Base-by-base conservation (phyloP, 768 basidiomycete species). In the Mycena amicta region DNA sequence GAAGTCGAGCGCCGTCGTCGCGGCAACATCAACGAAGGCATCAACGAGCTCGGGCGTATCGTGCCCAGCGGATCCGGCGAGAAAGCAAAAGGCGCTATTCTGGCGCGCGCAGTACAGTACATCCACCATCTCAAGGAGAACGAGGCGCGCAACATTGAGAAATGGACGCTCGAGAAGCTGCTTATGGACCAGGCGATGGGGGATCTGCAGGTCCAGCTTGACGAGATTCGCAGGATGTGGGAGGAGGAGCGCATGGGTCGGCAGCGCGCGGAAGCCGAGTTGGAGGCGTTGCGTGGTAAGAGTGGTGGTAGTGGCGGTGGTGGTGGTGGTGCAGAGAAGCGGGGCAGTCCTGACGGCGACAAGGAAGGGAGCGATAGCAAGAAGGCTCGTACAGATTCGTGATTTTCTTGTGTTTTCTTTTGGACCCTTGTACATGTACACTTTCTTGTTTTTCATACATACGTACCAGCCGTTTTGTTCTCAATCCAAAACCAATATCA, bases 21-120 rank as follows among this genome's bases (percentile, higher is more conserved):
- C 47, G 95, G 95, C 18, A 94, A 94, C 65, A 98, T 99, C 75
- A 97, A 96, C 74, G 91, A 95, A 61, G 95, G 95, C 0, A 97
- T 99, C 76, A 93, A 91, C 68, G 90, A 92, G 66, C 87, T 98
- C 16, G 89, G 90, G 0, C 84, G 88, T 0, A 91, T 95, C 64
- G 88, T 98, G 11, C 95, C 95, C 3, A 90, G 88, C 64, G 90
- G 88, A 26, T 87, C 89, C 0, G 91, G 92, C 28, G 92, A 93
- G 71, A 92, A 90, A 67, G 88, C 90, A 53, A 97, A 98, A 69
- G 92, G 93, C 20, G 90, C 90, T 3, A 90, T 98, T 61, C 86
- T 98, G 22, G 79, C 84, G 2, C 89, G 90, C 30, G 93, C 95
- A 2, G 94, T 94, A 33, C 86, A 91, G 66, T 95, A 98, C 71